Evolutionary conservation across 2,329 filamentous ascomycete genomes (phyloP).

Genomic region (Celoporthe dispersa): DNA sequence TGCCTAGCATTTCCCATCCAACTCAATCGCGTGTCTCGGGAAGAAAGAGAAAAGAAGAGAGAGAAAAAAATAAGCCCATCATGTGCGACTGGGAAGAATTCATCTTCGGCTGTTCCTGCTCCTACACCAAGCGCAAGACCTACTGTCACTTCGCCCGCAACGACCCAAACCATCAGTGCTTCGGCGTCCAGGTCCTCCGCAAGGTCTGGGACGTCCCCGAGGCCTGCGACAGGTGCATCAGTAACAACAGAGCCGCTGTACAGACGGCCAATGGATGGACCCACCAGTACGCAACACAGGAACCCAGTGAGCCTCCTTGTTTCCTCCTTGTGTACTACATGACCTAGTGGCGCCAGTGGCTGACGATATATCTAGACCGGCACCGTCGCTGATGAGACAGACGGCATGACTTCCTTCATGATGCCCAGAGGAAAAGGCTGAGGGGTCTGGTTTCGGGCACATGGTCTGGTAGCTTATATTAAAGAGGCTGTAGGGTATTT

Average conservation of each 20-base stretch:
- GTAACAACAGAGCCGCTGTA: slow-evolving; percentile 12
- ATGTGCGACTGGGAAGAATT: slow-evolving; percentile 78
- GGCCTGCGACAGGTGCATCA: slow-evolving; percentile 54
- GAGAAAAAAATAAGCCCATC: slow-evolving; percentile 28
- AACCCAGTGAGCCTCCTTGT: slow-evolving; percentile 9
- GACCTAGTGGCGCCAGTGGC: not conserved
- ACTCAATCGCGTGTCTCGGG: not conserved
- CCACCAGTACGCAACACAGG: slow-evolving; percentile 20
- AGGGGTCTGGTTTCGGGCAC: not conserved
- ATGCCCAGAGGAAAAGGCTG: not conserved
- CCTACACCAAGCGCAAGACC: slow-evolving; percentile 61
- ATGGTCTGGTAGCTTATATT: not conserved
- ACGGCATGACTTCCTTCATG: not conserved
- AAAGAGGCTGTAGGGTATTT: not conserved
- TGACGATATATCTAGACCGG: slow-evolving; percentile 15
- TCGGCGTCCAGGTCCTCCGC: slow-evolving; percentile 67
- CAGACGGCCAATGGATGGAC: slow-evolving; percentile 27
- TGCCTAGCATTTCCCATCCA: not conserved
- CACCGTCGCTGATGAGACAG: slow-evolving; percentile 14
- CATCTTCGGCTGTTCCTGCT: slow-evolving; percentile 68
- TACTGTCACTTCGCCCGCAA: slow-evolving; percentile 79
- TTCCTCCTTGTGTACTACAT: not conserved
- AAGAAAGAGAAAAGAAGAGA: not conserved
- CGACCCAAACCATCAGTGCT: slow-evolving; percentile 71
- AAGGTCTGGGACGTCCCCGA: slow-evolving; percentile 61